phyloP scores from a whole-genome alignment of 148 eudicot genomes.

The Polygonum aviculare region DNA sequence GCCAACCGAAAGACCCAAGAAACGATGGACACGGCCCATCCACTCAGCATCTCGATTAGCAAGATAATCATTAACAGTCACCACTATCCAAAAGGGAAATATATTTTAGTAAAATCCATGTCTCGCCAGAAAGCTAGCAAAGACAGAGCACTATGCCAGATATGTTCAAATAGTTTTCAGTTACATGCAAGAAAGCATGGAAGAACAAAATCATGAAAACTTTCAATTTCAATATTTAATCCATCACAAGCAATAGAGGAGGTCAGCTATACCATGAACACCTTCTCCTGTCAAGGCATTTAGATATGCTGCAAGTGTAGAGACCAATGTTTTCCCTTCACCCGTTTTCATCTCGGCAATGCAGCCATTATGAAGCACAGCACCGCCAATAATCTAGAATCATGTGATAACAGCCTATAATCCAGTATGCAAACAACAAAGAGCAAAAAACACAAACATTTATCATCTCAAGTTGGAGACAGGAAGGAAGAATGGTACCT shows the following conservation, averaged over 20 bases:
- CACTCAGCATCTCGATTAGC: conserved; percentile 99
- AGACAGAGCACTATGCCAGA: neutral
- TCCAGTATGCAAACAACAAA: neutral
- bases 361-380: conserved; percentile 95
- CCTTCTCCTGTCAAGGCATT: conserved; percentile 96
- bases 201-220: neutral
- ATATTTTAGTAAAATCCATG: neutral
- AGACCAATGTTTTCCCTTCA: conserved; percentile 96
- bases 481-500: conserved; percentile 30
- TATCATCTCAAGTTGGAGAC: neutral
- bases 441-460: neutral
- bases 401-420: conserved; percentile 1
- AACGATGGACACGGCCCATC: conserved; percentile 99
- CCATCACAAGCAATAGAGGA: neutral
- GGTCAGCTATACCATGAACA: conserved; percentile 69
- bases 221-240: neutral
- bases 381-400: conserved; percentile 87
- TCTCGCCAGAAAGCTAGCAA: neutral
- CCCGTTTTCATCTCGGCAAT: conserved; percentile 99
- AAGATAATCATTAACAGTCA: conserved; percentile 95
- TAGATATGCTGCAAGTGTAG: conserved; percentile 97
- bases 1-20: conserved; percentile 96
- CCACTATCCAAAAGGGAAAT: conserved; percentile 45
- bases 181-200: neutral
- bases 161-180: neutral